Conservation (phyloP, 805 yeast genomes). For the Starmerella powellii region DNA sequence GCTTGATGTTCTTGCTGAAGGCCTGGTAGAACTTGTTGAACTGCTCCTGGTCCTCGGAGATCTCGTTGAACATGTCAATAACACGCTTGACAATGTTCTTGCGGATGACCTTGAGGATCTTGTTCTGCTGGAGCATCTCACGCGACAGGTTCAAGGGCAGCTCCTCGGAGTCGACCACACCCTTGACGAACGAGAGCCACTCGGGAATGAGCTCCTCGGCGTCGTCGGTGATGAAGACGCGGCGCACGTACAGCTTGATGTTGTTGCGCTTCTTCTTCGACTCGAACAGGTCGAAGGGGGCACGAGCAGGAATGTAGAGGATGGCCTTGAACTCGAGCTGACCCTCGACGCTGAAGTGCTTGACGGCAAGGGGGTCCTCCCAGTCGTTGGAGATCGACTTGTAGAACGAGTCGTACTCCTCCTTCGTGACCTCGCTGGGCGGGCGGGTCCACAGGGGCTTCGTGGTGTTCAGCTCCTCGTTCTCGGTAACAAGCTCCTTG, state of each 20-base stretch:
- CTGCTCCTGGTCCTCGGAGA: conserved; percentile 97
- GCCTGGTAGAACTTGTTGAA: conserved; percentile 97
- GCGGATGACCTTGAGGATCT: conserved; percentile 97
- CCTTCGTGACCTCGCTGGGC: conserved; percentile 95
- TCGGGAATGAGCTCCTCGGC: conserved; percentile 99
- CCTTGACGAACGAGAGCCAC: conserved; percentile 94
- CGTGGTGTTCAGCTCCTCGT: conserved; percentile 96
- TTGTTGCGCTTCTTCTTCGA: conserved; percentile 97
- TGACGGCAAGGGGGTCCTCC: conserved; percentile 99
- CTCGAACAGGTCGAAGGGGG: conserved; percentile 97
- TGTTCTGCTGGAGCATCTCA: conserved; percentile 99
- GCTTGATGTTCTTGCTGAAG: conserved; percentile 94
- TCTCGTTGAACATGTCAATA: conserved; percentile 97
- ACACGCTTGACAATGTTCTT: conserved; percentile 98
- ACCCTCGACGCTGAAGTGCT: conserved; percentile 99
- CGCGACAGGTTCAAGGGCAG: conserved; percentile 98
- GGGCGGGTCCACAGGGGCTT: conserved; percentile 99
- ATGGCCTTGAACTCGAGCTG: conserved; percentile 98
- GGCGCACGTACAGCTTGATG: conserved; percentile 97
- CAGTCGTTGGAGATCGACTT: conserved; percentile 98
- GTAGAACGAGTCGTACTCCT: conserved; percentile 98
- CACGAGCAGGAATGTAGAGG: conserved; percentile 95
- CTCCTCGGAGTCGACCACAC: conserved; percentile 99
- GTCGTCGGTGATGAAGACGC: conserved; percentile 98
- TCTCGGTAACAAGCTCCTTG: conserved; percentile 86